Evolutionary conservation across 139 green algal genomes (phyloP), one percentile per base, ranked within the genome.

Genomic region (Medakamo hakoo): DNA sequence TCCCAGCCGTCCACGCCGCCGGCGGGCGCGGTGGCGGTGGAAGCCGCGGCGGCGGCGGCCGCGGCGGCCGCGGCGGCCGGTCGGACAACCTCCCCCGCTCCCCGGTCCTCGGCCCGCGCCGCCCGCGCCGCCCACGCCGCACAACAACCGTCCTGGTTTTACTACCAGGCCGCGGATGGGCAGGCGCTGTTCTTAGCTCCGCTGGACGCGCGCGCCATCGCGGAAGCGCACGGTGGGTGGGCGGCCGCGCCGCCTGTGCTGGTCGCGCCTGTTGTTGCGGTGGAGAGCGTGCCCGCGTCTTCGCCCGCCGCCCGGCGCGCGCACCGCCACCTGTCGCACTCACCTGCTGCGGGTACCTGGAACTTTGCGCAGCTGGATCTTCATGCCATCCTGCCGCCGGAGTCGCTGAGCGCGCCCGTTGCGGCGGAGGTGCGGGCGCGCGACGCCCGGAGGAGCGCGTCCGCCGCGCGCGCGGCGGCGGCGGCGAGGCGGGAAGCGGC

Each of bases 141-240:
- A 21, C 40, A 3, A 29, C 49, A 23, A 29, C 62, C 30, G 71
- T 74, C 20, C 75, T 66, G 57, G 49, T 77, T 69, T 64, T 76
- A 80, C 64, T 82, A 74, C 69, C 73, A 79, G 69, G 57, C 60
- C 19, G 66, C 60, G 22, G 82, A 88, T 59, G 82, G 82, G 4
- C 68, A 79, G 67, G 86, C 76, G 73, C 23, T 84, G 27, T 91
- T 86, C 72, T 71, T 88, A 62, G 62, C 84, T 48, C 76, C 84
- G 3, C 71, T 88, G 5, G 78, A 81, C 55, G 55, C 85, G 58
- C 65, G 79, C 56, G 62, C 74, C 63, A 70, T 87, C 69, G 62
- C 74, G 40, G 60, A 9, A 9, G 40, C 9, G 40, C 9, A 9
- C 9, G 40, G 40, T 16, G 40, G 40, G 40, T 52, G 16, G 9